phyloP scores from a whole-genome alignment of 208 protist genomes.

The Acanthamoeba sp. region DNA sequence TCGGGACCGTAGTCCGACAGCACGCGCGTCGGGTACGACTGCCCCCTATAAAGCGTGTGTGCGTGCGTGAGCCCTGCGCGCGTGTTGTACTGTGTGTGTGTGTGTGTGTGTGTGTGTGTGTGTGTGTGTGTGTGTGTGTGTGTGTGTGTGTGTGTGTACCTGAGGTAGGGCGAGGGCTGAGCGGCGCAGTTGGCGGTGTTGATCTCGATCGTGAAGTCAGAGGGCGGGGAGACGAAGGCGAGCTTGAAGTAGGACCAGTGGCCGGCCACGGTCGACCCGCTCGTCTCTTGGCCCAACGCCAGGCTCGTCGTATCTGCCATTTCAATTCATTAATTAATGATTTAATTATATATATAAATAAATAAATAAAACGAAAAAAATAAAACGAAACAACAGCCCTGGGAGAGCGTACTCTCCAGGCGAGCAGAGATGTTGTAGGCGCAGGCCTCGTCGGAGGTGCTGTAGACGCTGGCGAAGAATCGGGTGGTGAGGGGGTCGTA shows the following conservation, averaged over 20 bases:
- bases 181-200: background rate
- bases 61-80: background rate
- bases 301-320: background rate
- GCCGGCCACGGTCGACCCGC: background rate
- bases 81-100: no score
- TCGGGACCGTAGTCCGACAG: background rate
- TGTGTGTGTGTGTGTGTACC: background rate
- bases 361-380: no score
- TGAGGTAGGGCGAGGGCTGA: background rate
- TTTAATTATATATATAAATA: no score
- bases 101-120: no score
- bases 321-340: no score
- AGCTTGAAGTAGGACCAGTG: background rate
- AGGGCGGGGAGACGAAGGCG: background rate
- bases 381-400: background rate
- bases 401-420: background rate
- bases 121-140: no score
- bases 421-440: slow-evolving; percentile 13
- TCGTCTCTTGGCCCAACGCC: background rate
- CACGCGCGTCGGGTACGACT: background rate
- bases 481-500: background rate
- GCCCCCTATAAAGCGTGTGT: background rate
- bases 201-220: background rate
- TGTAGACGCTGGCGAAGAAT: slow-evolving; percentile 37
- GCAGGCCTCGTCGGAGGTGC: background rate